Conservation (phyloP, 306 rosid genomes). For the Luffa aegyptiaca region DNA sequence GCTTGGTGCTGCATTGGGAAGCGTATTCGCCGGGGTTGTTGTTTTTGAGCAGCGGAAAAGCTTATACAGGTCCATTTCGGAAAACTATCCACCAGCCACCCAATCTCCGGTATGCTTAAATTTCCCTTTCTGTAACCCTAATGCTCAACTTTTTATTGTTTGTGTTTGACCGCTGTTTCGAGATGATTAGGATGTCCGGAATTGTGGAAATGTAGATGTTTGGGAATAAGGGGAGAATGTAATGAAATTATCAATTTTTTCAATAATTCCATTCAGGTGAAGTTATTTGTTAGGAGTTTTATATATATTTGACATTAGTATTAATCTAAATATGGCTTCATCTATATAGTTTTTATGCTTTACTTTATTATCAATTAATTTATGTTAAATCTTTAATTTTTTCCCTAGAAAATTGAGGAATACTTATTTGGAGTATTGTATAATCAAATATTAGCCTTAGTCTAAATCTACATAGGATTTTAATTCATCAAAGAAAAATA, state of each 20-base stretch:
- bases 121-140: background rate
- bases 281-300: background rate
- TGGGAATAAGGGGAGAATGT: background rate
- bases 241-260: background rate
- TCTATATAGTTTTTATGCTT: background rate
- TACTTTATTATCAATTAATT: background rate
- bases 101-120: slow-evolving; percentile 32
- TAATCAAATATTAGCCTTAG: background rate
- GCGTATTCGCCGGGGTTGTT: slow-evolving; percentile 41
- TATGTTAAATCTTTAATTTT: background rate
- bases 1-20: slow-evolving; percentile 73
- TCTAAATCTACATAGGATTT: background rate
- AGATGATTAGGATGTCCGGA: background rate
- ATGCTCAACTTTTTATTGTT: background rate
- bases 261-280: background rate
- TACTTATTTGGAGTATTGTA: background rate
- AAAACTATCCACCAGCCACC: slow-evolving; percentile 18
- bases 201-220: background rate
- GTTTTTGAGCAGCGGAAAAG: slow-evolving; percentile 60
- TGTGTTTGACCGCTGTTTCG: background rate
- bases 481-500: background rate
- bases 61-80: slow-evolving; percentile 49
- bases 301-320: background rate
- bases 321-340: background rate
- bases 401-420: background rate